phyloP scores from a whole-genome alignment of 2,329 filamentous ascomycete genomes.

The Aspergillus awamori region DNA sequence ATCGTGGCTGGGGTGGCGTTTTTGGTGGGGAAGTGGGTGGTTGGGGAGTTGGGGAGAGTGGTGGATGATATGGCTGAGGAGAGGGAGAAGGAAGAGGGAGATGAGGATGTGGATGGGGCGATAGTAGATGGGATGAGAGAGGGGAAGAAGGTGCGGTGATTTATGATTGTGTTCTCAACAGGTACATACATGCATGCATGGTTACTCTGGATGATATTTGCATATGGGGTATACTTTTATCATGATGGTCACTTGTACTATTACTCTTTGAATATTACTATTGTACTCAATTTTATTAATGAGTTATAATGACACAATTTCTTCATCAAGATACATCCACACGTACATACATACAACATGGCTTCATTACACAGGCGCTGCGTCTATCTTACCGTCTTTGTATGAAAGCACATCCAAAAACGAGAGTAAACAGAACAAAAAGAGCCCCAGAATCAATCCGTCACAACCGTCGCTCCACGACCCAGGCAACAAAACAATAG shows the following conservation, averaged over 20 bases:
- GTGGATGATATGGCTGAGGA: slow-evolving; percentile 14
- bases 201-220: too few relatives aligned
- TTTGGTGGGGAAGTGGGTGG: slow-evolving; percentile 44
- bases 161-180: background rate
- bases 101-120: slow-evolving; percentile 12
- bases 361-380: background rate
- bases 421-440: background rate
- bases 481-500: background rate
- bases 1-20: slow-evolving; percentile 60
- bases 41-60: slow-evolving; percentile 28
- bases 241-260: too few relatives aligned
- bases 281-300: too few relatives aligned
- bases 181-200: background rate
- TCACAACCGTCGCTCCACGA: background rate
- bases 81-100: slow-evolving; percentile 17
- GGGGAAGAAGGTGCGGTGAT: slow-evolving; percentile 25
- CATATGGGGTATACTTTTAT: background rate
- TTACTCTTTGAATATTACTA: too few relatives aligned
- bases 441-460: background rate
- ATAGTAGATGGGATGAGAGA: slow-evolving; percentile 6
- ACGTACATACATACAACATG: background rate
- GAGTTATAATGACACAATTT: too few relatives aligned
- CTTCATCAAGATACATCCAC: too few relatives aligned
- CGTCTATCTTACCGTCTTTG: background rate
- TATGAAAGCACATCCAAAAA: background rate